A percentile compares a stretch with the other conserved stretches of the same genome.
Evolutionary conservation across 176 grass and related monocot genomes (phyloP).

Genomic region (Chrysopogon serrulatus): DNA sequence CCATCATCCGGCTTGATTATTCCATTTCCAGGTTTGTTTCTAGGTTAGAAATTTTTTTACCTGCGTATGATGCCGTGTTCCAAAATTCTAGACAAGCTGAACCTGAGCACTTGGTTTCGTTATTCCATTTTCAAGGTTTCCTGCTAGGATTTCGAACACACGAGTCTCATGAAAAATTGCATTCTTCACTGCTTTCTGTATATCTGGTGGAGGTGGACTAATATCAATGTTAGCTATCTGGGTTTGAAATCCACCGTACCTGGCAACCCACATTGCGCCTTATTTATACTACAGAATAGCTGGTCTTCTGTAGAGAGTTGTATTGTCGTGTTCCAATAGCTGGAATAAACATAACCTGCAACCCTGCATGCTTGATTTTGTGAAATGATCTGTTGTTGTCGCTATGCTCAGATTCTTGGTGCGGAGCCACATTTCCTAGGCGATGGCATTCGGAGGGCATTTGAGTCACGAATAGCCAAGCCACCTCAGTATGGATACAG

Average conservation of each 20-base stretch:
- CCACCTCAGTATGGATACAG: constrained; percentile 69
- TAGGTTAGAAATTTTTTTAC: neutral
- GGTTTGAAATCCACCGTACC: neutral
- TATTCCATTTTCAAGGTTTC: neutral
- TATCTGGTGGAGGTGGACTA: neutral
- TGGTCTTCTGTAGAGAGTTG: neutral
- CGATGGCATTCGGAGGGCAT: constrained; percentile 76
- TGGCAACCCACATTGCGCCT: neutral
- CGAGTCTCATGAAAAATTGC: neutral
- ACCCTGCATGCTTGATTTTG: neutral
- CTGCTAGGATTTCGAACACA: neutral
- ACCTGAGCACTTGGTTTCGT: too few species aligned
- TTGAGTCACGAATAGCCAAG: constrained; percentile 64
- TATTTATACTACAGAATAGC: neutral
- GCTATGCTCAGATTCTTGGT: constrained; percentile 58
- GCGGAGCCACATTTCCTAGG: constrained; percentile 74
- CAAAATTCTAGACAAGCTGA: neutral
- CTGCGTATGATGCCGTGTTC: neutral
- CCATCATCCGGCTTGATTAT: neutral
- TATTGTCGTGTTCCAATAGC: neutral
- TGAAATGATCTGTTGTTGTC: neutral
- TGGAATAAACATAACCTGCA: too few species aligned
- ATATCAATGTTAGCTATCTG: neutral
- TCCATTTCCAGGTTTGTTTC: neutral
- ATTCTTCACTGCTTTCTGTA: neutral